Evolutionary conservation across 148 eudicot genomes (phyloP), one percentile per base, ranked within the genome.

Genomic region (Cornus suecica): DNA sequence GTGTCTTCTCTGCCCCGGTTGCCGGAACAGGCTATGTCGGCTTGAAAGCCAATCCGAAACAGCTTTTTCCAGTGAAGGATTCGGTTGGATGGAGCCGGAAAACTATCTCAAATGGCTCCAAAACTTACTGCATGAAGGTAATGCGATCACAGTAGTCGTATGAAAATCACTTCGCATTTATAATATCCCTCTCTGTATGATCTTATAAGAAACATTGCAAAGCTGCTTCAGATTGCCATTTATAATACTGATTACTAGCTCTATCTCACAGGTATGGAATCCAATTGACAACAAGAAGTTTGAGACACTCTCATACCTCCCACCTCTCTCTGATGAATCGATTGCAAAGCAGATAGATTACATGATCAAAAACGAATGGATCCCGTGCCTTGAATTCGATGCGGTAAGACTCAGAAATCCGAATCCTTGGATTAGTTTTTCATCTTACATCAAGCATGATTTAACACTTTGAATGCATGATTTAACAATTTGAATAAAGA

Each of bases 241-340:
- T 32, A 2, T 66, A 22, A 1, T 31, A 30, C 2, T 66, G 20
- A 22, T 66, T 37, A 30, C 41, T n/a, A 30, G 30, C 41, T 66
- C 3, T 66, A 31, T 10, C 28, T 60, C 14, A 77, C 80, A 86
- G 89, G 83, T 82, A 51, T 87, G 88, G 88, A 84, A 88, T 41
- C 92, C 90, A 15, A 70, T 84, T n/a, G 78, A 80, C 8, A 81
- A 78, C 82, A 89, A 87, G 88, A 85, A 83, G 80, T 89, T 87
- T 56, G 92, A 89, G 83, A 89, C 92, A 6, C 84, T 89, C 8
- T 89, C 92, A 3, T 89, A 89, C 72, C 81, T 89, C 26, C 90
- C 92, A 23, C 89, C 89, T 34, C 89, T 87, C 45, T 20, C 84
- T 0, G 74, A 77, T 22, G 90, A 83, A 31, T 78, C 84, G 0